These are phyloP conservation scores for Populus simonii DNA, from an alignment of 345 rosid genomes.

Conservation along the genomic window DNA sequence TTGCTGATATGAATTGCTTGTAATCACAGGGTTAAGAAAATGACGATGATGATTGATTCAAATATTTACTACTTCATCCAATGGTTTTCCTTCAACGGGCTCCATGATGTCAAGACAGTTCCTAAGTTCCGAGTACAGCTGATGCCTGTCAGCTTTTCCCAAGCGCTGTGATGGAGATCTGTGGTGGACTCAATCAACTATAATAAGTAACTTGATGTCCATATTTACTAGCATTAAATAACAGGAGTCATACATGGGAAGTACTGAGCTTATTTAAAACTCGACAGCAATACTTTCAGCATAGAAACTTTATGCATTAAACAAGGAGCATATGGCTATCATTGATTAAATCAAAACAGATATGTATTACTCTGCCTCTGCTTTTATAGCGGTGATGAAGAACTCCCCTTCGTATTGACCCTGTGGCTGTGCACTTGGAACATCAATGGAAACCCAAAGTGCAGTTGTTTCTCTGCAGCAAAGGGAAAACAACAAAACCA, in stretches of 20 bases:
- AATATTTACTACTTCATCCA: slow-evolving; percentile 68
- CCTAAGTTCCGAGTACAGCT: slow-evolving; percentile 56
- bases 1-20: slow-evolving; percentile 28
- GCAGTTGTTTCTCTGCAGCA: slow-evolving; percentile 78
- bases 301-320: not conserved
- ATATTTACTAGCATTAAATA: slow-evolving; percentile 3
- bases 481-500: slow-evolving; percentile 6
- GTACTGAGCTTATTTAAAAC: not conserved
- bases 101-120: slow-evolving; percentile 67
- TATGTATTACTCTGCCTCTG: slow-evolving; percentile 54
- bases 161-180: slow-evolving; percentile 44
- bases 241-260: not conserved
- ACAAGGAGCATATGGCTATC: not conserved
- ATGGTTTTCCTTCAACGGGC: slow-evolving; percentile 63
- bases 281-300: not conserved
- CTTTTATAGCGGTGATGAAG: slow-evolving; percentile 61
- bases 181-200: slow-evolving; percentile 14
- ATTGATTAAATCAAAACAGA: slow-evolving; percentile 1
- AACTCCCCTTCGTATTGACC: slow-evolving; percentile 94
- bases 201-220: not conserved
- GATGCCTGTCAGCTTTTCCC: slow-evolving; percentile 65
- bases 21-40: not conserved
- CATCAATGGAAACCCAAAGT: slow-evolving; percentile 88
- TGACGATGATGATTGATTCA: not conserved
- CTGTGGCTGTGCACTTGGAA: slow-evolving; percentile 77